Base-by-base conservation (phyloP, 768 basidiomycete genomes). In the Suillus paluster region DNA sequence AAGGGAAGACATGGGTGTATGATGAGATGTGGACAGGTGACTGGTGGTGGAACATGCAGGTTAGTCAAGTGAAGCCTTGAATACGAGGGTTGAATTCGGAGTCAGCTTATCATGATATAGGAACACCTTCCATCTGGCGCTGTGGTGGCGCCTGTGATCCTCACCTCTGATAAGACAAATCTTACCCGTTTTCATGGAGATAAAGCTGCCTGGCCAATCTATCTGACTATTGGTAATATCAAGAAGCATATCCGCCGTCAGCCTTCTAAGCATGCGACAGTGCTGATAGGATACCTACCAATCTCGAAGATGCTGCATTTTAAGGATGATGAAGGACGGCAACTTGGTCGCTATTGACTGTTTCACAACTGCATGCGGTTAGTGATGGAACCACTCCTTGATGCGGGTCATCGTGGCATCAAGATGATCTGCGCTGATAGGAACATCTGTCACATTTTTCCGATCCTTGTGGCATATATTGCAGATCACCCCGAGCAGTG, bases 161-260 rank as follows among this genome's bases (percentile, higher is more conserved):
- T 71, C 3, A 75, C 81, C 0, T 74, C 81, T 0, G 81, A 85
- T 66, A 84, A 83, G 56, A 83, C 81, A 0, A 71, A 76, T 55
- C 66, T 83, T 0, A 79, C 78, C 0, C 59, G 67, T 1, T 80
- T 83, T 60, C 67, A 72, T 9, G 66, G 76, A 2, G 77, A 80
- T 60, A 81, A 83, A 62, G 57, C 64, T n/a, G 78, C 79, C 11
- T 83, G 78, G 66, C 83, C 83, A 0, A 75, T 84, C 0, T 84
- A 84, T 64, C 60, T 82, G 0, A 78, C 80, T 1, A 69, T 82
- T 25, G 81, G 78, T 0, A 81, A 81, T 60, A 71, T 84, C 4
- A 70, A 75, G 0, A 83, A 83, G 59, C 68, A 76, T 3, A 73
- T 80, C 15, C 66, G 77, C 0, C 63, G 73, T 0, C 67, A 80